Conservation (phyloP, 2,329 filamentous ascomycete genomes). For the Hypoxylon sp. region DNA sequence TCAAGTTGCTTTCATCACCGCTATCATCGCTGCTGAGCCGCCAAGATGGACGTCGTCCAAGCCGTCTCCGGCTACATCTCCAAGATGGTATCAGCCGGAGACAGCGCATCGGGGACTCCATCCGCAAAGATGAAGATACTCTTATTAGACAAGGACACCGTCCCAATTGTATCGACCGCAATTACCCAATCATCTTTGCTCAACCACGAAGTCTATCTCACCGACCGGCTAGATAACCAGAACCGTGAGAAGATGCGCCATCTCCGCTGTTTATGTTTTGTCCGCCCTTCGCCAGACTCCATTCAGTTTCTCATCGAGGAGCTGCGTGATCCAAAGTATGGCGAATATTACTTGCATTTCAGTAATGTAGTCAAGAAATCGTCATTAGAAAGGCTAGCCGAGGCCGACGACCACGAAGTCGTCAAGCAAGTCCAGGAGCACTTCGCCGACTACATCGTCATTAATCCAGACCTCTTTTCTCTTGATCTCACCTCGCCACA, state of each 20-base stretch:
- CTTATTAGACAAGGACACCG: conserved; percentile 90
- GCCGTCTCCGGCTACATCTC: conserved; percentile 94
- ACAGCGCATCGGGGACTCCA: conserved; percentile 69
- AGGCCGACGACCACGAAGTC: conserved; percentile 97
- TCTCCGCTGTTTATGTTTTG: conserved; percentile 89
- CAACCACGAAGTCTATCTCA: conserved; percentile 97
- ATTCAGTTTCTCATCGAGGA: conserved; percentile 96
- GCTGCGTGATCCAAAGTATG: conserved; percentile 93
- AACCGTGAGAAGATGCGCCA: conserved; percentile 98
- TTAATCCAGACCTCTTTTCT: conserved; percentile 93
- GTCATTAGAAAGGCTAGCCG: conserved; percentile 88
- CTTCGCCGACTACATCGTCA: conserved; percentile 93
- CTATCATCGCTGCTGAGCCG: conserved; percentile 18
- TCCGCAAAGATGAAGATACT: conserved; percentile 98
- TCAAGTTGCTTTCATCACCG: background rate
- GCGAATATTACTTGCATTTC: conserved; percentile 96
- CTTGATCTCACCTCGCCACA: conserved; percentile 76
- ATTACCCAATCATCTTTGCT: conserved; percentile 94
- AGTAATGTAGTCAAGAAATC: conserved; percentile 99
- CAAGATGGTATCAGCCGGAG: conserved; percentile 90
- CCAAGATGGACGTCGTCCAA: conserved; percentile 89
- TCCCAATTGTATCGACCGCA: conserved; percentile 91
- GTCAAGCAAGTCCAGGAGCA: conserved; percentile 94
- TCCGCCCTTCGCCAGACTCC: conserved; percentile 89
- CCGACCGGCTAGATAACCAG: conserved; percentile 90